Percentiles rank a stretch among this genome's conserved stretches.
phyloP scores from a whole-genome alignment of 2,329 filamentous ascomycete species.

The Fusarium coicis region DNA sequence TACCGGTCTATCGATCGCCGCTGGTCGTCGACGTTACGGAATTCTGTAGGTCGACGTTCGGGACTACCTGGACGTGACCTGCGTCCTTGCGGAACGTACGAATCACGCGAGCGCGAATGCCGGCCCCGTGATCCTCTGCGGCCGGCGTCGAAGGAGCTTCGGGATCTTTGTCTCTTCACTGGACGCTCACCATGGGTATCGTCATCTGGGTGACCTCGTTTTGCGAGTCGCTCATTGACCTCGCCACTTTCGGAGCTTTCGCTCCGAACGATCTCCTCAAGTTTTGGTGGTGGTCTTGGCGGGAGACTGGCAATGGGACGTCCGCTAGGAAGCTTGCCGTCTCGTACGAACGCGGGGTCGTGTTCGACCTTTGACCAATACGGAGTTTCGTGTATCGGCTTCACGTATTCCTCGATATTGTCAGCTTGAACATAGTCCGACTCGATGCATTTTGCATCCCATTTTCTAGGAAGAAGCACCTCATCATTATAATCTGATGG shows the following conservation, averaged over 20 bases:
- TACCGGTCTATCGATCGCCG: constrained; percentile 31
- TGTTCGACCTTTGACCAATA: constrained; percentile 54
- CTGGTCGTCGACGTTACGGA: constrained; percentile 14
- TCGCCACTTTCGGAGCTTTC: constrained; percentile 35
- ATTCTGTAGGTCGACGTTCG: constrained; percentile 13
- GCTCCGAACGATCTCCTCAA: constrained; percentile 12
- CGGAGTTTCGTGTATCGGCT: constrained; percentile 53
- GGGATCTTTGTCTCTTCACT: constrained; percentile 36
- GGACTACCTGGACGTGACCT: constrained; percentile 28
- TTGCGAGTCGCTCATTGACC: constrained; percentile 20
- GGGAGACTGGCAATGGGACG: constrained; percentile 30
- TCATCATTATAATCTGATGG: constrained; percentile 56
- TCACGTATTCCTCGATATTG: constrained; percentile 56
- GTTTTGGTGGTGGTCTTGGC: background rate
- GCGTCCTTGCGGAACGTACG: constrained; percentile 17
- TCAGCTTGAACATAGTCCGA: constrained; percentile 58
- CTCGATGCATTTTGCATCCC: constrained; percentile 55
- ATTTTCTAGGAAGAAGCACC: constrained; percentile 58
- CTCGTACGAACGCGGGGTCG: constrained; percentile 56
- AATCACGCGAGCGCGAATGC: constrained; percentile 4
- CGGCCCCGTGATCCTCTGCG: constrained; percentile 14
- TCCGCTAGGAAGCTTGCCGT: constrained; percentile 39
- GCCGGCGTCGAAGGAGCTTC: constrained; percentile 12
- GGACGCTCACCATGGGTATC: constrained; percentile 25
- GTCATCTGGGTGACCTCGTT: constrained; percentile 27